These are phyloP conservation scores for Echium plantagineum DNA, from an alignment of 257 asterid species.

Conservation along the genomic window DNA sequence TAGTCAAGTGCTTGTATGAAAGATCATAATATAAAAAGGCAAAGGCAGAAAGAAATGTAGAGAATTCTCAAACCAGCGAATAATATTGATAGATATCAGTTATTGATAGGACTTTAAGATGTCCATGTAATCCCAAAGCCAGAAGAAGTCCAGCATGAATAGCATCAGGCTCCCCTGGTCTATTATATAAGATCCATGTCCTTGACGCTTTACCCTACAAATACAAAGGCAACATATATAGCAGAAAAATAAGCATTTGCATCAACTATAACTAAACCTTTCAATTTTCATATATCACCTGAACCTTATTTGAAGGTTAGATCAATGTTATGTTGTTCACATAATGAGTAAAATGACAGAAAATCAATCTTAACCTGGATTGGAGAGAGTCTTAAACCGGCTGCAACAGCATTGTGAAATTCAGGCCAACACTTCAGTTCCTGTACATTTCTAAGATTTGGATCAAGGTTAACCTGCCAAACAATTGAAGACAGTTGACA, in stretches of 20 bases:
- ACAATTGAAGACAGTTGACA: neutral
- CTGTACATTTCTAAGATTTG: constrained; percentile 73
- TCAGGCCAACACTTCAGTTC: constrained; percentile 95
- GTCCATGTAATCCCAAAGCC: constrained; percentile 96
- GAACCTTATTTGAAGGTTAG: constrained; percentile 1
- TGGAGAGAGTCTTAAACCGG: constrained; percentile 90
- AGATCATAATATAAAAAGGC: neutral
- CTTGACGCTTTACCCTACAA: constrained; percentile 90
- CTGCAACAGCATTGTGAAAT: constrained; percentile 98
- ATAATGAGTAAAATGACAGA: neutral
- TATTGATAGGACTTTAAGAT: constrained; percentile 65
- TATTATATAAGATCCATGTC: constrained; percentile 91
- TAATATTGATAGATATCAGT: constrained; percentile 80
- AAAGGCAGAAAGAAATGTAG: neutral
- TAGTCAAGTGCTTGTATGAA: neutral
- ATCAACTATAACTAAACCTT: neutral
- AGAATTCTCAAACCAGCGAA: constrained; percentile 48
- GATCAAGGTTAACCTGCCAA: constrained; percentile 79
- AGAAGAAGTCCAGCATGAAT: constrained; percentile 94
- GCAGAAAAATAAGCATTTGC: constrained; percentile 4
- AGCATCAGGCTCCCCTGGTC: constrained; percentile 91
- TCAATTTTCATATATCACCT: neutral
- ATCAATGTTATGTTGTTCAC: neutral
- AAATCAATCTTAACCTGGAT: constrained; percentile 46
- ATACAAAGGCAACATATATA: constrained; percentile 8